Evolutionary conservation across 2,329 filamentous ascomycete genomes (phyloP), one percentile per base, ranked within the genome.

Genomic region (Diaporthe eres): DNA sequence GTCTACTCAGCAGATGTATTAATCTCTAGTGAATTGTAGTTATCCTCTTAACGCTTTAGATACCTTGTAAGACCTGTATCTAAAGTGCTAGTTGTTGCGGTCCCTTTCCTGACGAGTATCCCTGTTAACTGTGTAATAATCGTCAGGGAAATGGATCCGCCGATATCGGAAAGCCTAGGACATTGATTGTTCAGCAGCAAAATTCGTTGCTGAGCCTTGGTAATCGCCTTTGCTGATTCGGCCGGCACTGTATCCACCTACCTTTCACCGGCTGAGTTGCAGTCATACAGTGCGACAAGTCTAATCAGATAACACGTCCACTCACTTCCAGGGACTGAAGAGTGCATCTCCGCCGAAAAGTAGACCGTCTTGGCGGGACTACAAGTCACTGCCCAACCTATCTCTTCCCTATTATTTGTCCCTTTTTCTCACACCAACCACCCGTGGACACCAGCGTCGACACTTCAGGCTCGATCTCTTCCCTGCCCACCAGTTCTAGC

Each of bases 331-430:
- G 65, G 65, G 34, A 39, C 65, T 70, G 65, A 28, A 42, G 31
- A 39, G 31, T 25, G 65, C 65, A 68, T 68, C 65, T 68, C 65
- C 49, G 49, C 65, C 65, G 49, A 70, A 70, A 70, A 70, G 65
- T 70, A 70, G 47, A 37, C 49, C 22, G 31, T 28, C 65, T 70
- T 70, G 65, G 65, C 65, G 49, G 65, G 49, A 70, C 19, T 55
- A 70, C 65, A 55, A 55, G 34, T 42, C 15, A 70, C n/a, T 10
- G 65, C 49, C 34, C 65, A 42, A 70, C 49, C 65, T 31, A 28
- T 28, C 31, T 19, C n/a, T 22, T 37, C 65, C 34, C 49, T 70
- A 67, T 10, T n/a, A 28, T 12, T 39, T 53, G 22, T 3, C 49
- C 22, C 15, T 22, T 39, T 42, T 42, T n/a, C 34, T 39, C 22